Percentiles rank a stretch among this genome's conserved stretches.
These are phyloP conservation scores for Fonsecaea nubica DNA, from an alignment of 2,329 filamentous ascomycete species.

Conservation along the genomic window DNA sequence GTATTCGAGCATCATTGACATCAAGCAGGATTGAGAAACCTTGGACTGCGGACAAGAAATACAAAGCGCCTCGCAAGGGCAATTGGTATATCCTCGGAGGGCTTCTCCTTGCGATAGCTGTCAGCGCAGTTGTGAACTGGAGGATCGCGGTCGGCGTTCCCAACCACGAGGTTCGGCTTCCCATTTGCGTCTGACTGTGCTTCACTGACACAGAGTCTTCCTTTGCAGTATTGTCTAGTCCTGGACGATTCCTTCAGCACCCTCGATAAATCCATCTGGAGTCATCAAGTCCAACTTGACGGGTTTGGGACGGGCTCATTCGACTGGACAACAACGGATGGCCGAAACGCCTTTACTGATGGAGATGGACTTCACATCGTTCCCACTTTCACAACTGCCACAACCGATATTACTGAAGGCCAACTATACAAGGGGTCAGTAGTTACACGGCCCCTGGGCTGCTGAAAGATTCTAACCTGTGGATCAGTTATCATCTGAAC, in stretches of 20 bases:
- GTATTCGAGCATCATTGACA: conserved; percentile 31
- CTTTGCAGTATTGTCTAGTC: conserved; percentile 64
- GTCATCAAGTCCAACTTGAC: conserved; percentile 56
- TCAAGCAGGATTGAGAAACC: conserved; percentile 32
- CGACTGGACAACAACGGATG: conserved; percentile 61
- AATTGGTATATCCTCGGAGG: conserved; percentile 33
- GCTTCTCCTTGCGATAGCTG: conserved; percentile 30
- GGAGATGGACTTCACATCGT: conserved; percentile 60
- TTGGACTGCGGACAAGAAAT: conserved; percentile 34
- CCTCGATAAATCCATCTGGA: conserved; percentile 54
- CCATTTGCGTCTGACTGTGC: conserved; percentile 28
- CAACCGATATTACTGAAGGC: conserved; percentile 41
- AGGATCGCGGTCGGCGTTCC: conserved; percentile 34
- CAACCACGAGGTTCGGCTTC: conserved; percentile 32
- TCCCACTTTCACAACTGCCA: conserved; percentile 57
- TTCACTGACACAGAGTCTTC: conserved; percentile 27
- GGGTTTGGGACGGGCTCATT: conserved; percentile 60
- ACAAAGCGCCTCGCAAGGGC: conserved; percentile 33
- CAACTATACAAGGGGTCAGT: conserved; percentile 36
- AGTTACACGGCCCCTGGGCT: conserved; percentile 22
- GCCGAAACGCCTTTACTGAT: conserved; percentile 57
- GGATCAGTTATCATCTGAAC: conserved; percentile 47
- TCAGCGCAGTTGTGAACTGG: conserved; percentile 34
- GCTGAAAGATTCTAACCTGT: conserved; percentile 38
- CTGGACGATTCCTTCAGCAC: conserved; percentile 59